These are phyloP conservation scores for Fabrea salina DNA, from an alignment of 169 alveolate species.

Conservation along the genomic window DNA sequence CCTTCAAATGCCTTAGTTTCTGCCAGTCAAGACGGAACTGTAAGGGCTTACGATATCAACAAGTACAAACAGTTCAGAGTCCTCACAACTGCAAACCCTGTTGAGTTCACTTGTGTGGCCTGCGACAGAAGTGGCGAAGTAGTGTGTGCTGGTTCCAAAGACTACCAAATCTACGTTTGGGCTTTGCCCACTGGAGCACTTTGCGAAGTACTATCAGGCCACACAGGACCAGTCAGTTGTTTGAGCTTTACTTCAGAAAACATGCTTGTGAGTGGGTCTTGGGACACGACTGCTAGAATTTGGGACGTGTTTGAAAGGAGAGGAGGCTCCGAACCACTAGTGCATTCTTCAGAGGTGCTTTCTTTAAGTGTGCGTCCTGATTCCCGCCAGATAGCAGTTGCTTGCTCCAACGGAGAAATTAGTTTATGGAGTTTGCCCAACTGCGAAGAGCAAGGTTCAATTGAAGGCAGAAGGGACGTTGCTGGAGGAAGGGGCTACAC, in stretches of 20 bases:
- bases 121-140: constrained; percentile 94
- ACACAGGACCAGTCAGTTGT: constrained; percentile 90
- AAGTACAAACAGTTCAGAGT: constrained; percentile 89
- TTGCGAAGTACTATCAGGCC: constrained; percentile 89
- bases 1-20: constrained; percentile 90
- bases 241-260: constrained; percentile 84
- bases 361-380: constrained; percentile 88
- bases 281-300: constrained; percentile 93
- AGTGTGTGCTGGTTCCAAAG: constrained; percentile 96
- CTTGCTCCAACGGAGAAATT: constrained; percentile 74
- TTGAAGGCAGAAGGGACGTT: constrained; percentile 81
- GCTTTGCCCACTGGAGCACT: constrained; percentile 84
- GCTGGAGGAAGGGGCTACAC: constrained; percentile 77
- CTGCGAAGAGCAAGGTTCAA: constrained; percentile 74
- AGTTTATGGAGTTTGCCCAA: constrained; percentile 79
- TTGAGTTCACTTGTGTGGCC: constrained; percentile 93
- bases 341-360: constrained; percentile 86
- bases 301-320: constrained; percentile 84
- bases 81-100: constrained; percentile 78
- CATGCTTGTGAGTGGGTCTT: constrained; percentile 91
- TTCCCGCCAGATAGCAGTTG: constrained; percentile 90
- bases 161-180: constrained; percentile 85
- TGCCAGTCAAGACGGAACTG: constrained; percentile 97
- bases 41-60: constrained; percentile 95
- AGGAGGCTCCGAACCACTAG: constrained; percentile 86